These are phyloP conservation scores for Elsinoe australis DNA, from an alignment of 2,329 filamentous ascomycete genomes.

Conservation along the genomic window DNA sequence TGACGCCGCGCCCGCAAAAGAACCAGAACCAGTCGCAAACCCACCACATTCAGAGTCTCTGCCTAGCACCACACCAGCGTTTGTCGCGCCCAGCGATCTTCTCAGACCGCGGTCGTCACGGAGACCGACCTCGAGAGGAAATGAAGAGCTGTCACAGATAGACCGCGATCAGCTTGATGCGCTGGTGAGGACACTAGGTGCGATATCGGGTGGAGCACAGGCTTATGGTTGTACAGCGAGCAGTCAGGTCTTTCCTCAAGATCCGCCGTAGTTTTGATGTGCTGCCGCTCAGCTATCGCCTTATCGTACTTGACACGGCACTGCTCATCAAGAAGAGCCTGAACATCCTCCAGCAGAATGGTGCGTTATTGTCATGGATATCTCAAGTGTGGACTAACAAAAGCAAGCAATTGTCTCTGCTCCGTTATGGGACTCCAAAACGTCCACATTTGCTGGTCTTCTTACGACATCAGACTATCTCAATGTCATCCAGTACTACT, in stretches of 20 bases:
- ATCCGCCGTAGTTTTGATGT: conserved; percentile 97
- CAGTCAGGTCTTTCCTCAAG: conserved; percentile 91
- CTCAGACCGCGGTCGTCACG: conserved; percentile 25
- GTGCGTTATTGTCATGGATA: conserved; percentile 41
- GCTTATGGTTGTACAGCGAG: conserved; percentile 50
- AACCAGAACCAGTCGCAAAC: not conserved
- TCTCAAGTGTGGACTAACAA: conserved; percentile 17
- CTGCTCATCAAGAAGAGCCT: conserved; percentile 95
- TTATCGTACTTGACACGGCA: conserved; percentile 91
- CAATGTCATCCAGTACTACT: conserved; percentile 98
- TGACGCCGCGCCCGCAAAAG: not conserved
- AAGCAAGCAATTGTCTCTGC: conserved; percentile 85
- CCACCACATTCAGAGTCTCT: not conserved
- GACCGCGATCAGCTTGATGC: conserved; percentile 73
- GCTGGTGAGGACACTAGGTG: conserved; percentile 51
- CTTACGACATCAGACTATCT: conserved; percentile 96
- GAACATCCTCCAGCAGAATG: conserved; percentile 91
- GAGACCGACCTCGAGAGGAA: conserved; percentile 20
- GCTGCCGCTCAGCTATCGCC: conserved; percentile 85
- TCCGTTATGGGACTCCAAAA: conserved; percentile 90
- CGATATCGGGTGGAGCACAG: conserved; percentile 2
- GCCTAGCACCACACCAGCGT: conserved; percentile 22
- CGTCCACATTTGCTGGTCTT: conserved; percentile 85
- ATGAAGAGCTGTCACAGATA: conserved; percentile 48
- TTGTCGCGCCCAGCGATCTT: conserved; percentile 34